Evolutionary conservation across 129 eudicot genomes (phyloP), one percentile per base, ranked within the genome.

Genomic region (Mikania micrantha): DNA sequence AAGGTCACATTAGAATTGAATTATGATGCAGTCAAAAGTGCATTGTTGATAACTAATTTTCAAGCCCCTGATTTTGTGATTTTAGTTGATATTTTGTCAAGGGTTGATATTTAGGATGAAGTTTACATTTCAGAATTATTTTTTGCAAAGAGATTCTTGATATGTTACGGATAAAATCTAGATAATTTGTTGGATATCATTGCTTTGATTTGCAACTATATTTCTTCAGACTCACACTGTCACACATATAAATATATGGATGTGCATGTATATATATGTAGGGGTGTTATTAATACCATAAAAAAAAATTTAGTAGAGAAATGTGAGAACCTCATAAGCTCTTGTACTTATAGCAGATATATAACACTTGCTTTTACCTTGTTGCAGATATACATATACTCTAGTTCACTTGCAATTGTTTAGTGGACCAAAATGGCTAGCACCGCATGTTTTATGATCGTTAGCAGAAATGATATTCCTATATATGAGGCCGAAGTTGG

Each of bases 401-500:
- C 62, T 28, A 54, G 36, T 12, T 0, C 20, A 27, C 20, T 15
- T 56, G 19, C 20, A 25, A 21, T 61, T 21, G 49, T 35, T 71
- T 54, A 45, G 62, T 31, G 66, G 68, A 54, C 13, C 40, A 69
- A 66, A 64, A 94, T 94, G 99, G 87, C 97, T 8, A 94, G 82
- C 58, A 94, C 97, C 12, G 94, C 99, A n/a, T 94, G 97, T 67
- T 94, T 94, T 64, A 94, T 94, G 97, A 94, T 94, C 35, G 90
- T 94, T 11, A 94, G 99, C 85, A 84, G 78, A 54, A 94, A 84
- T 56, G 99, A 94, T 65, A 94, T 94, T 66, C 99, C 99, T 17
- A 94, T 94, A 17, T 94, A 94, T 28, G 99, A 94, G 73, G 99
- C 99, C n/a, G 95, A 94, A 85, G 93, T 94, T 5, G 99, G 99